Conservation (phyloP, 805 yeast species). For the Barnettozyma californica region DNA sequence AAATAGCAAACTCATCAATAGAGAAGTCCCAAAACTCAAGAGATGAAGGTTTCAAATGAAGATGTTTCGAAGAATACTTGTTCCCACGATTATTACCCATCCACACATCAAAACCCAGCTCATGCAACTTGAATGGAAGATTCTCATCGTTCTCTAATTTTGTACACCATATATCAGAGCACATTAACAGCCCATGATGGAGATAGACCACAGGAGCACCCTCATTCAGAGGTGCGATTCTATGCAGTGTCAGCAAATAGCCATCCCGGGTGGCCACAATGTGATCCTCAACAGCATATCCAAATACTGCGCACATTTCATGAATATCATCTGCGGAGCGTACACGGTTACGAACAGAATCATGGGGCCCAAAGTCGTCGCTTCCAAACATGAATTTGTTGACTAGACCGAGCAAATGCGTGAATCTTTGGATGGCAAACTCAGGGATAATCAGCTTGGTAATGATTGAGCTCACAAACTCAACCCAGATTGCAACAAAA, state of each 20-base stretch:
- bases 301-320: constrained; percentile 63
- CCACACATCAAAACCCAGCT: constrained; percentile 91
- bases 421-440: constrained; percentile 32
- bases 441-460: constrained; percentile 40
- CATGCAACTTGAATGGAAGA: constrained; percentile 70
- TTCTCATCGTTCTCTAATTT: constrained; percentile 41
- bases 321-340: constrained; percentile 49
- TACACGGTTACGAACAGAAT: constrained; percentile 29
- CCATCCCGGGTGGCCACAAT: constrained; percentile 74
- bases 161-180: constrained; percentile 78
- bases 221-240: constrained; percentile 44
- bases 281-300: constrained; percentile 70
- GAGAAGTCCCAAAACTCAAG: constrained; percentile 82
- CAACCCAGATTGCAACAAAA: constrained; percentile 44
- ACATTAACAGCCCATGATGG: constrained; percentile 91
- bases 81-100: constrained; percentile 90
- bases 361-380: constrained; percentile 13
- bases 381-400: constrained; percentile 2
- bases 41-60: constrained; percentile 20
- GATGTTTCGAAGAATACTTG: constrained; percentile 59
- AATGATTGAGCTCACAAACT: constrained; percentile 39
- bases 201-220: constrained; percentile 58
- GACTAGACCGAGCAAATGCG: constrained; percentile 18
- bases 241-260: constrained; percentile 69
- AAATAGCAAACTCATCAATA: constrained; percentile 85